Base-by-base conservation (phyloP, 2,329 filamentous ascomycete species). In the Arachnomyces sp. region DNA sequence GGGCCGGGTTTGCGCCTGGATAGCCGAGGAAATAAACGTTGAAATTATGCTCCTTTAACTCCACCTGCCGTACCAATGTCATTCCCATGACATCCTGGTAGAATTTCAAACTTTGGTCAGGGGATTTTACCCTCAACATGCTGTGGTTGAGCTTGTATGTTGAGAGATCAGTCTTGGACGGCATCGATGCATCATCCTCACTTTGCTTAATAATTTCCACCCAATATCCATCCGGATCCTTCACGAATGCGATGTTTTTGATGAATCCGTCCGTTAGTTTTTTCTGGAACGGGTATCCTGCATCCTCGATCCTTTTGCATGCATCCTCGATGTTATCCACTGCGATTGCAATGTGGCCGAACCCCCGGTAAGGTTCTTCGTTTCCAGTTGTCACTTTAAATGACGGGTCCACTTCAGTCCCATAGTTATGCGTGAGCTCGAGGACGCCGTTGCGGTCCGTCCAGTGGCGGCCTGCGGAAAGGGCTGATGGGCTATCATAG, bases 21-120 rank as follows among this genome's bases (percentile, higher is more conserved):
- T 95, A 98, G 14, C 82, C 88, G 31, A 96, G 72, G 72, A 96
- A 96, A 67, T 95, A 96, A 16, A 95, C 72, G 53, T 88, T 94
- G 69, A 95, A 96, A 15, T 77, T 78, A 13, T 78, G 80, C 21
- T 77, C 76, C 15, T 76, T 65, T 52, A 78, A 82, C 66, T 94
- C 86, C 8, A 64, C 66, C 2, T 80, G 89, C 44, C 85, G 79
- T 55, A 90, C 68, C 28, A 93, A 73, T 16, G 74, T 77, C 92
- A 96, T 95, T 44, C 92, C 92, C 65, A 96, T 73, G 18, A 86
- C 74, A 5, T 95, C 86, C 62, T 90, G 76, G 67, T 90, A 90
- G 61, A 86, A 90, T 55, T 80, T 78, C 55, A 89, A 70, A 11
- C 81, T 85, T 62, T 78, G 80, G 57, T 86, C 74, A 16, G 74